Base-by-base conservation (phyloP, 768 basidiomycete genomes). In the Pleurotus eryngii region DNA sequence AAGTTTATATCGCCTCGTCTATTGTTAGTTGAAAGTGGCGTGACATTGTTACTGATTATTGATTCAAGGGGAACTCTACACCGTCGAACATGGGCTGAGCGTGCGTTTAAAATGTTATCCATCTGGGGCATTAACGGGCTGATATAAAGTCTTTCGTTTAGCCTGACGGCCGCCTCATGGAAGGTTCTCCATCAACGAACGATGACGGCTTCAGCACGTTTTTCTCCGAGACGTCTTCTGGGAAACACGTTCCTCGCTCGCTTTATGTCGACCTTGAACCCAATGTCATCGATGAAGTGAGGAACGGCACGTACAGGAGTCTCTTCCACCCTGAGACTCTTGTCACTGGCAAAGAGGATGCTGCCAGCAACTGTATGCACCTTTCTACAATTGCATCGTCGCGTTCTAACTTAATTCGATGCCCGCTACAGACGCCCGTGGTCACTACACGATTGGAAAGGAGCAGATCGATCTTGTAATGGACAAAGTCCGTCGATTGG, bases 301-400 rank as follows among this genome's bases (percentile, higher is more conserved):
- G 92, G 73, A 95, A 83, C 61, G 97, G 97, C 61, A 86, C 89
- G 43, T 99, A 98, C 85, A 85, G 92, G 75, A 89, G 87, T 72
- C 89, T 99, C 57, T 99, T 99, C 86, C 97, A 99, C 77, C 97
- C 97, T 9, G 97, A 98, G 83, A 95, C 97, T 58, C 85, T 99
- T 72, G 84, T 99, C 66, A 94, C 91, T 57, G 97, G 97, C 64
- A 99, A 98, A 79, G 97, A 99, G 78, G 97, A 99, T 71, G 97
- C 97, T 57, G 97, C 97, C 60, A 98, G 95, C 82, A 99, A 99
- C 78, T 99, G 95, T 95, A 74, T 57, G 77, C 68, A 18, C 18
- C 40, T 14, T 18, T 24, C 47, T 22, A 47, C 49, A 51, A 53
- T 30, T 60, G 22, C 55, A 43, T 48, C 49, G 17, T 27, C 57